These are phyloP conservation scores for Saccharomycopsis crataegensis DNA, from an alignment of 1,139 yeast species.

Conservation along the genomic window DNA sequence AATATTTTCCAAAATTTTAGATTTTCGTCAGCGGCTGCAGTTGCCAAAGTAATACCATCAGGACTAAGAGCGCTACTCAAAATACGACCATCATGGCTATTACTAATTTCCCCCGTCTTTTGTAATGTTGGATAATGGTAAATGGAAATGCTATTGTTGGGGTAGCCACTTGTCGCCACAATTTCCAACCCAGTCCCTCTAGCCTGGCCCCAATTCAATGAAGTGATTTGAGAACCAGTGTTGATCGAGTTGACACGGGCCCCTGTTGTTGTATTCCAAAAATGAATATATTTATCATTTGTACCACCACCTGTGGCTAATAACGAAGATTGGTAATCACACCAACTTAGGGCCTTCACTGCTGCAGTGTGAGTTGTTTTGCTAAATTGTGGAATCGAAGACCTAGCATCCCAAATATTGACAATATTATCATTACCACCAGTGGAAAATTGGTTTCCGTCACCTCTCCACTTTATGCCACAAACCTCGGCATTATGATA, in stretches of 20 bases:
- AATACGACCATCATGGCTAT: constrained; percentile 89
- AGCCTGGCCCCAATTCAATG: constrained; percentile 81
- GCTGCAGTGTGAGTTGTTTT: constrained; percentile 88
- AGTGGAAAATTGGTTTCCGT: constrained; percentile 79
- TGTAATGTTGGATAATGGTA: constrained; percentile 84
- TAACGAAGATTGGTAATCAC: constrained; percentile 77
- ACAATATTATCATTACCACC: constrained; percentile 96
- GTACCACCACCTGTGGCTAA: constrained; percentile 97
- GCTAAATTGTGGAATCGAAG: constrained; percentile 63
- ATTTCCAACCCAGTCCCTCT: constrained; percentile 72
- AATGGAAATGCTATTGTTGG: constrained; percentile 75
- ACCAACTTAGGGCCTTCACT: constrained; percentile 93
- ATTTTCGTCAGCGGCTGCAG: constrained; percentile 96
- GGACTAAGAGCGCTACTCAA: constrained; percentile 82
- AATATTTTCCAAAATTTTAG: constrained; percentile 92
- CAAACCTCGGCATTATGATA: constrained; percentile 87
- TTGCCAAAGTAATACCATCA: constrained; percentile 82
- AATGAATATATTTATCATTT: constrained; percentile 80
- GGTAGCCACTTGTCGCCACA: constrained; percentile 92
- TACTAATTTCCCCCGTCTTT: constrained; percentile 78
- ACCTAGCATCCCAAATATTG: constrained; percentile 89
- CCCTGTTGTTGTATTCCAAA: constrained; percentile 94
- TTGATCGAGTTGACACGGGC: constrained; percentile 79
- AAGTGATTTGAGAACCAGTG: constrained; percentile 90
- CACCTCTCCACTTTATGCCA: constrained; percentile 80